Evolutionary conservation across 257 asterid species (phyloP), one percentile per base, ranked within the genome.

Genomic region (Oldenlandia corymbosa): DNA sequence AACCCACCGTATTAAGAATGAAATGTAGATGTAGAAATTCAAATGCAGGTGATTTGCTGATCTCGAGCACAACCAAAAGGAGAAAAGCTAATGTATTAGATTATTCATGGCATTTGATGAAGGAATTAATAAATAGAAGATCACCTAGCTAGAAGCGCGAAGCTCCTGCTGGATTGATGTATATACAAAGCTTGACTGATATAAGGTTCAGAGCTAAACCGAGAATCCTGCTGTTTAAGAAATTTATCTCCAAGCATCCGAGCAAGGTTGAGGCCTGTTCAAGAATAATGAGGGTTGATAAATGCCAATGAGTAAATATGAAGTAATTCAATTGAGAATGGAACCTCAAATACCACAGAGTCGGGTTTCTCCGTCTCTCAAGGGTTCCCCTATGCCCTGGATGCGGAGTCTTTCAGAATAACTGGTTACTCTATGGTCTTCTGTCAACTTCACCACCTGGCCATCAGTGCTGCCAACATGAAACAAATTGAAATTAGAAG

Each of bases 201-300:
- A 77, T 77, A 93, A 62, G 97, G 99, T 75, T 93, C 97, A 61
- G 97, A 75, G 65, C 91, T 93, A 70, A 93, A 85, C 50, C 99
- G 96, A 54, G 68, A 64, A 53, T 90, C 99, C 68, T 93, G 96
- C 77, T 90, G 90, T 80, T 93, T 93, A 58, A 90, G 85, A 80
- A 87, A 93, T 62, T 93, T 93, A 80, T 93, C 99, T 52, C 99
- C 99, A 11, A 93, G 95, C 99, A 93, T 86, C 71, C 97, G 81
- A 67, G 90, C 96, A 23, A 93, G 97, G 79, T 93, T 93, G 64
- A 93, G 77, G 58, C 99, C 99, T 93, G 77, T 66, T 55, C 36
- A 66, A 48, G 69, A 32, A 41, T 39, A 60, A 73, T 67, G 50
- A 60, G 39, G 66, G 66, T 65, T 69, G 2, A 48, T 23, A 51